Percentiles rank a stretch among this genome's conserved stretches.
phyloP scores from a whole-genome alignment of 768 basidiomycete species.

The Pisolithus sp. region DNA sequence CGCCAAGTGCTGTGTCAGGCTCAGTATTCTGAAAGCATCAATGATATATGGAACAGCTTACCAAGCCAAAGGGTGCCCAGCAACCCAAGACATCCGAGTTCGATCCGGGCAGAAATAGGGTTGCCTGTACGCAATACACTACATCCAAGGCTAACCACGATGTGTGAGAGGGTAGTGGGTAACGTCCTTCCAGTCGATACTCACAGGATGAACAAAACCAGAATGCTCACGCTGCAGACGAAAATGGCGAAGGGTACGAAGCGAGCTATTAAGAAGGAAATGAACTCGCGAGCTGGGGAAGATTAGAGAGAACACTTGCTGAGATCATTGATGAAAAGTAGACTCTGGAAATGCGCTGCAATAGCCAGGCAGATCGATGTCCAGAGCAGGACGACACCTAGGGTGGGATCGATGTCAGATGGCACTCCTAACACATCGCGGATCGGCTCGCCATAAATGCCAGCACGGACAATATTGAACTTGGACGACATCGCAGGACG shows the following conservation, averaged over 20 bases:
- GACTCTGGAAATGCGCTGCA: constrained; percentile 68
- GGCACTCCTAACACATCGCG: neutral
- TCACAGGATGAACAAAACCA: constrained; percentile 63
- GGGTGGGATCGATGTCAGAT: constrained; percentile 5
- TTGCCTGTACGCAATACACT: constrained; percentile 61
- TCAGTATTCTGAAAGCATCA: constrained; percentile 9
- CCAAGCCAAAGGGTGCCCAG: constrained; percentile 76
- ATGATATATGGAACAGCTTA: constrained; percentile 28
- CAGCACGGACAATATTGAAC: constrained; percentile 63
- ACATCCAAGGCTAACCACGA: constrained; percentile 48
- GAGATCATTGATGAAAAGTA: constrained; percentile 71
- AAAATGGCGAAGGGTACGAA: constrained; percentile 85
- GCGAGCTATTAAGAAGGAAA: constrained; percentile 46
- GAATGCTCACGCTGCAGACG: constrained; percentile 62
- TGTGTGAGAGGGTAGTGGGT: neutral
- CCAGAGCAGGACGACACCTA: constrained; percentile 65
- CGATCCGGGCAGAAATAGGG: constrained; percentile 73
- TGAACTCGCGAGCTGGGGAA: neutral
- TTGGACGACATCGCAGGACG: constrained; percentile 54
- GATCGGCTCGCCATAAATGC: constrained; percentile 54
- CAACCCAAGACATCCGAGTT: constrained; percentile 65
- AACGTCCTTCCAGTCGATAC: constrained; percentile 20
- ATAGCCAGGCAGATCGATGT: constrained; percentile 75
- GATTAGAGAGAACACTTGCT: constrained; percentile 40
- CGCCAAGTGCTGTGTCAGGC: constrained; percentile 56